Evolutionary conservation across 2,329 filamentous ascomycete genomes (phyloP), one percentile per base, ranked within the genome.

Genomic region (Colletotrichum eleusines): DNA sequence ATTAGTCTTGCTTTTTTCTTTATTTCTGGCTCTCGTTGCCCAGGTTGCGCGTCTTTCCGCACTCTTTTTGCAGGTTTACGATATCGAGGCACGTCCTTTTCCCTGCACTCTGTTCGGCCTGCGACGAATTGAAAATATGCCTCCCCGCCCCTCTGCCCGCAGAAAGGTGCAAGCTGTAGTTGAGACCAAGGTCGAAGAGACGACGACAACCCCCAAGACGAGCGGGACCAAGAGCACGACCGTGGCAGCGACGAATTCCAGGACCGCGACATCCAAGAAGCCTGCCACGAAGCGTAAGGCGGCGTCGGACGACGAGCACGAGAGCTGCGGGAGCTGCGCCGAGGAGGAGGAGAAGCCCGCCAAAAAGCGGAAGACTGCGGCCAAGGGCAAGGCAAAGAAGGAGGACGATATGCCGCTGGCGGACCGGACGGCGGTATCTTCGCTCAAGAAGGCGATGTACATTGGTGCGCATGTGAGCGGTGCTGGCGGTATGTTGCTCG

Each of bases 391-490:
- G 28, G 73, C 74, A 9, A 81, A 82, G 57, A 77, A 78, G 31
- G 83, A 83, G 35, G 82, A 84, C 65, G 75, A 75, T 33, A 89
- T 89, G 84, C 90, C 93, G 0, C 80, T 97, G 1, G 91, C 90
- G 26, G 83, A 86, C 33, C 88, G 96, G 44, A 95, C 94, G 0
- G 81, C 86, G 5, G 80, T 90, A 38, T 75, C 81, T 16, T 89
- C 90, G 1, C 84, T 95, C 72, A 91, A 91, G 78, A 87, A 85
- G 78, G 81, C 85, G 16, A 92, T 98, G 87, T 91, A 93, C 76
- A 91, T 99, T 66, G 96, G 96, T 20, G 96, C 96, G 0, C 96
- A 99, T 80, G 94, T 98, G 72, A 96, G 92, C 80, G 91, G 89
- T 73, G 94, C 96, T 35, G 95, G 95, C 84, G 95, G 94, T 92